These are phyloP conservation scores for Echria macrotheca DNA, from an alignment of 495 filamentous ascomycete genomes.

Conservation along the genomic window DNA sequence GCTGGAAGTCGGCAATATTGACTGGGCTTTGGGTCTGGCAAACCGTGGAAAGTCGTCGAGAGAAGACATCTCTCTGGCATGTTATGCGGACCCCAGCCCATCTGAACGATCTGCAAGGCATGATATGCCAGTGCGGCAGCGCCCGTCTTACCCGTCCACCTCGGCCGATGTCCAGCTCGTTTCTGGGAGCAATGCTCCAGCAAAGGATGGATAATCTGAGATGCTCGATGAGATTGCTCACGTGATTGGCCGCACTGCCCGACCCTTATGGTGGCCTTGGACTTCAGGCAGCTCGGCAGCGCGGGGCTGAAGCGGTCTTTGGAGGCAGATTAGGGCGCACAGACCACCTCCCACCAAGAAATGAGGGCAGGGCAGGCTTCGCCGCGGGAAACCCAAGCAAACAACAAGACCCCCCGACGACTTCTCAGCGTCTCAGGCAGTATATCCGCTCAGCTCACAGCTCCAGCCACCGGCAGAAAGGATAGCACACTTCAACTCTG, in stretches of 20 bases:
- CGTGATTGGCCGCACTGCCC: not conserved
- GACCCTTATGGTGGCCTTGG: not conserved
- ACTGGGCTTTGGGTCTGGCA: not conserved
- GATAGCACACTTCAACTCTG: not conserved
- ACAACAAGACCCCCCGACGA: not conserved
- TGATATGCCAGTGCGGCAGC: not conserved
- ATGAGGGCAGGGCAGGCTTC: slow-evolving; percentile 24
- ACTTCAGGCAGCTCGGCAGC: slow-evolving; percentile 10
- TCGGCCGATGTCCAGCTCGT: no score
- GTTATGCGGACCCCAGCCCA: no score
- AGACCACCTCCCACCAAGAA: slow-evolving; percentile 17
- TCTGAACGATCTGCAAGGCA: not conserved
- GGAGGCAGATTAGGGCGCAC: slow-evolving; percentile 13
- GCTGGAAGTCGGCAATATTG: not conserved
- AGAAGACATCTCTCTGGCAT: no score
- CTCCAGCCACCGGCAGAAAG: not conserved
- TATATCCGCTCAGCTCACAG: not conserved
- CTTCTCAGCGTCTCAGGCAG: not conserved
- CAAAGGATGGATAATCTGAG: no score
- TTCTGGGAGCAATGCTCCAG: no score
- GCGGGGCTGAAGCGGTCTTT: slow-evolving; percentile 14
- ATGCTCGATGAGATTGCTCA: no score
- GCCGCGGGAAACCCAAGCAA: slow-evolving; percentile 15
- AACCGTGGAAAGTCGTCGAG: no score
- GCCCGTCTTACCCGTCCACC: no score